These are phyloP conservation scores for Corchorus olitorius DNA, from an alignment of 345 rosid genomes.

Conservation along the genomic window DNA sequence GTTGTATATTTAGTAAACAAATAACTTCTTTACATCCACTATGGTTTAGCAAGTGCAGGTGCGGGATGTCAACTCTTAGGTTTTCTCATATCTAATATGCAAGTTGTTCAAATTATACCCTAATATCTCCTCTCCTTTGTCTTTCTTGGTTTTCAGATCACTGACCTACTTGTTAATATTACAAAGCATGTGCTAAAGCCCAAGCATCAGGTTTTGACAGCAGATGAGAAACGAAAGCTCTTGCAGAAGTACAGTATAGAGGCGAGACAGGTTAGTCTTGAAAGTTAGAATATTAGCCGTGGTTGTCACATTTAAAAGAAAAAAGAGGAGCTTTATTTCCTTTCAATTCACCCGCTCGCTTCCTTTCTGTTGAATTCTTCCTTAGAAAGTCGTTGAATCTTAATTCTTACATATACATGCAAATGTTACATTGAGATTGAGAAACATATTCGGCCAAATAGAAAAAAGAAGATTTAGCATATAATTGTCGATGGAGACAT, in stretches of 20 bases:
- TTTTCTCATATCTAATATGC: not conserved
- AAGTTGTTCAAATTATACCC: slow-evolving; percentile 8
- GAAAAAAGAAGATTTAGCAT: not conserved
- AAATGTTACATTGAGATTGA: not conserved
- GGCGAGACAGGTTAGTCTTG: slow-evolving; percentile 78
- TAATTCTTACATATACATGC: not conserved
- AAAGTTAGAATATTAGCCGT: not conserved
- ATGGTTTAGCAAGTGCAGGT: not conserved
- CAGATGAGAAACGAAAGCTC: slow-evolving; percentile 62
- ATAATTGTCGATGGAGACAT: not conserved
- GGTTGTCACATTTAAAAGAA: not conserved
- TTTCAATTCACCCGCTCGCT: no score
- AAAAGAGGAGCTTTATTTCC: not conserved
- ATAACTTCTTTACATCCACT: not conserved
- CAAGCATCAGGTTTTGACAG: slow-evolving; percentile 59
- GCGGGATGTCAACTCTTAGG: not conserved
- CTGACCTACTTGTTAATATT: slow-evolving; percentile 76
- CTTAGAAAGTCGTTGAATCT: no score
- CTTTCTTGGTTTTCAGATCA: slow-evolving; percentile 46
- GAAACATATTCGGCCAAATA: not conserved
- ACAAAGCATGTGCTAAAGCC: slow-evolving; percentile 86
- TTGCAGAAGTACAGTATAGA: slow-evolving; percentile 63
- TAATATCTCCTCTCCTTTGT: not conserved
- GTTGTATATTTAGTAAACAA: not conserved
- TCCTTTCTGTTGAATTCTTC: not conserved